These are phyloP conservation scores for Debaryomycetaceae sp. DNA, from an alignment of 1,139 yeast species.

Conservation along the genomic window DNA sequence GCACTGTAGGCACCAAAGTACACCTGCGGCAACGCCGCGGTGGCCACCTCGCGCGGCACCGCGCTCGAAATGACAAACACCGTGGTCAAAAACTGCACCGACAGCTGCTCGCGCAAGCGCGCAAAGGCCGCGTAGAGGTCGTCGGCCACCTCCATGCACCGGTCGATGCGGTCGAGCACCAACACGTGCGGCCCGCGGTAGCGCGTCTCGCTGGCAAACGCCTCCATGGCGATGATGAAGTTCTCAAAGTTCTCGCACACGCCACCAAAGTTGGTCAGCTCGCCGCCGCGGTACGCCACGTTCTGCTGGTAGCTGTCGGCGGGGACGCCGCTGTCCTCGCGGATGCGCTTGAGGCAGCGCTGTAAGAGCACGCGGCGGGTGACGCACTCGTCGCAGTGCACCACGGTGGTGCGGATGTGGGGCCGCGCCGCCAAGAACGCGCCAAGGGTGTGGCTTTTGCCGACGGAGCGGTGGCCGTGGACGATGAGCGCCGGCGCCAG, in stretches of 20 bases:
- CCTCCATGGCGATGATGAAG: constrained; percentile 39
- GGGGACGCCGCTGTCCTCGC: constrained; percentile 24
- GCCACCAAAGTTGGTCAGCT: constrained; percentile 15
- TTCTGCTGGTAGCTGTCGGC: constrained; percentile 10
- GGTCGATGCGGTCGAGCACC: constrained; percentile 58
- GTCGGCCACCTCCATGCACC: constrained; percentile 45
- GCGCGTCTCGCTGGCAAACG: constrained; percentile 26
- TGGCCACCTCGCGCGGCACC: constrained; percentile 44
- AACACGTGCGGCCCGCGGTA: constrained; percentile 45
- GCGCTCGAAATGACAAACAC: constrained; percentile 34
- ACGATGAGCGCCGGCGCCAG: constrained; percentile 30
- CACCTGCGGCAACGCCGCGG: constrained; percentile 47
- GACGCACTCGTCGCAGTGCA: constrained; percentile 39
- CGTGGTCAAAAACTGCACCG: constrained; percentile 27
- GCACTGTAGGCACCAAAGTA: constrained; percentile 44
- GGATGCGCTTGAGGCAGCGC: constrained; percentile 27
- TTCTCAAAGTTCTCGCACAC: constrained; percentile 45
- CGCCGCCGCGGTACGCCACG: constrained; percentile 18
- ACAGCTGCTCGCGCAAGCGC: constrained; percentile 41
- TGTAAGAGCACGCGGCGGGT: constrained; percentile 37
- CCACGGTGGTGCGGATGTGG: constrained; percentile 21
- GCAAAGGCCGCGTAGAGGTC: constrained; percentile 45
- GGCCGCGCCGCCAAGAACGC: constrained; percentile 18
- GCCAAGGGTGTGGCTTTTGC: constrained; percentile 32
- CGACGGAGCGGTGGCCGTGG: constrained; percentile 40